Evolutionary conservation across 768 basidiomycete species (phyloP), one percentile per base, ranked within the genome.

Genomic region (Pisolithus tinctorius): DNA sequence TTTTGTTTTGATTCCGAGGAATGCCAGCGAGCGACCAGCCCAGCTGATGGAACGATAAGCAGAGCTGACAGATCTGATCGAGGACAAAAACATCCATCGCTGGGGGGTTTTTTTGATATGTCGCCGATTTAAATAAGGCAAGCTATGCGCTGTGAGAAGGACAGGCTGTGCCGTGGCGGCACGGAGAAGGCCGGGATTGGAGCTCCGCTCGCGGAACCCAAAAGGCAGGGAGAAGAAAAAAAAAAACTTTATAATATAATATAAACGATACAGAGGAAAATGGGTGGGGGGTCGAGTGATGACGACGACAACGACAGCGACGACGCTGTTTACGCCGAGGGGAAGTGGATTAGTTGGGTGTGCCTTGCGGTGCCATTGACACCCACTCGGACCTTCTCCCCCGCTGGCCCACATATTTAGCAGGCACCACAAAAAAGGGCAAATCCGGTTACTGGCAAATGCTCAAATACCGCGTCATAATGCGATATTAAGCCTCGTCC

Each of bases 91-190:
- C 43, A 27, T 41, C 26, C 52, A 39, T 38, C 34, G 41, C 45
- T 42, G 50, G 51, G 25, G 66, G 55, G 36, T 57, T 56, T 51
- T 52, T 52, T 45, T 52, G 50, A 44, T 50, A 31, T 47, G 54
- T 66, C 65, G 65, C 61, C 66, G 65, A 65, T 61, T 67, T 67
- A 42, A 68, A 66, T 5, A 58, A 51, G 52, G 59, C 16, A 31
- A 52, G 47, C 43, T 47, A 55, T 46, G 51, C 47, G 51, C 45
- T 52, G 51, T 55, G 52, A 47, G 29, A 52, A 52, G 43, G 59
- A 43, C 63, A 60, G 61, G 56, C 56, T 63, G 58, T 63, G 65
- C 65, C 67, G 65, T 55, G 57, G 54, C 25, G 55, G 51, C 52
- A 56, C 58, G 63, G 45, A 53, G 52, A 58, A 58, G 30, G 41